Conservation (phyloP, 106 monocot species). For the Posidonia australis region DNA sequence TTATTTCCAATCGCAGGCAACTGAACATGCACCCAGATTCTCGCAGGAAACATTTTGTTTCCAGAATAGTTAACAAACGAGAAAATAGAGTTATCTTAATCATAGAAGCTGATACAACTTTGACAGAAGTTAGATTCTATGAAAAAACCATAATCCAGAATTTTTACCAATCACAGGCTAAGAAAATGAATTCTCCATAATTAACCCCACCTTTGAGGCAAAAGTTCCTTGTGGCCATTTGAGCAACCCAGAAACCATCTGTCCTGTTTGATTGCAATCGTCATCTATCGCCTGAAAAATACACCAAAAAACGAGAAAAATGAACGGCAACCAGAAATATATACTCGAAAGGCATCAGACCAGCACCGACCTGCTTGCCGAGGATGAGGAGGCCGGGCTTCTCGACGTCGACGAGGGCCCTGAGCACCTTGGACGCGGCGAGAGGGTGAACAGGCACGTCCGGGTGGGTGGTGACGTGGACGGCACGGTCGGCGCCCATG, state of each 20-base stretch:
- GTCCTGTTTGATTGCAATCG: conserved; percentile 99
- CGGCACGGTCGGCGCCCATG: conserved; percentile 95
- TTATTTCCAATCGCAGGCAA: too few species aligned
- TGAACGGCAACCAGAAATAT: background rate
- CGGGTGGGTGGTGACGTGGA: conserved; percentile 59
- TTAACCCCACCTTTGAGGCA: conserved; percentile 73
- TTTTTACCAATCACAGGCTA: too few species aligned
- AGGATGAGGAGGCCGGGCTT: conserved; percentile 75
- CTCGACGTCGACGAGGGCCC: conserved; percentile 52
- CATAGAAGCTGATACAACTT: too few species aligned
- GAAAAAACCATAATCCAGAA: too few species aligned
- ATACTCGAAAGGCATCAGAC: too few species aligned
- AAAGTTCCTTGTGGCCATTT: conserved; percentile 98
- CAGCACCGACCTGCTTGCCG: conserved; percentile 99
- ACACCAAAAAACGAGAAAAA: background rate
- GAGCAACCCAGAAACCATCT: conserved; percentile 92
- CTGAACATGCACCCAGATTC: too few species aligned
- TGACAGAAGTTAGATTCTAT: too few species aligned
- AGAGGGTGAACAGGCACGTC: conserved; percentile 39
- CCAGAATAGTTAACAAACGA: too few species aligned
- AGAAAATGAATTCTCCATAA: background rate
- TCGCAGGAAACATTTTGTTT: too few species aligned
- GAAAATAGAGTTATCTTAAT: too few species aligned
- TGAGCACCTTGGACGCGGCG: conserved; percentile 69
- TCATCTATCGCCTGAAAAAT: conserved; percentile 88